Conservation (phyloP, 2,329 filamentous ascomycete species). For the Cladorrhinum sp. region DNA sequence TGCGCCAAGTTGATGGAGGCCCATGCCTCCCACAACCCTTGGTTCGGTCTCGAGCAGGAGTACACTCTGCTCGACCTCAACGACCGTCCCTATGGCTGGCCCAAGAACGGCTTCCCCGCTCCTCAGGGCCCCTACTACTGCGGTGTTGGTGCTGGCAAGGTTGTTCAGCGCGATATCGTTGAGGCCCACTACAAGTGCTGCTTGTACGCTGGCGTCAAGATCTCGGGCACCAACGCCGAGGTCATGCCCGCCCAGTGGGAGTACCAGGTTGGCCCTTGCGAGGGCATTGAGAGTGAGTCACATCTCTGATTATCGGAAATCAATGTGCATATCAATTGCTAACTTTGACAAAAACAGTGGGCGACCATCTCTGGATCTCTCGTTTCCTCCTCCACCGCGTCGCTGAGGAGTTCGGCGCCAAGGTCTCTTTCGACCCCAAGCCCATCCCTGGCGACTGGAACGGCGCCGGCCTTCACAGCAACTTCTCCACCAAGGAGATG, state of each 20-base stretch:
- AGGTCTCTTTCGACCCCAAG: constrained; percentile 94
- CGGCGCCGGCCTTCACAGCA: constrained; percentile 88
- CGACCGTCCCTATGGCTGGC: constrained; percentile 91
- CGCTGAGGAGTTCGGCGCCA: constrained; percentile 93
- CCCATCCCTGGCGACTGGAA: constrained; percentile 95
- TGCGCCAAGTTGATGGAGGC: constrained; percentile 85
- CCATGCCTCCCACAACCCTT: constrained; percentile 78
- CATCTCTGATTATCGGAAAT: neutral
- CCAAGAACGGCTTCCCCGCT: constrained; percentile 64
- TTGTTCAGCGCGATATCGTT: constrained; percentile 96
- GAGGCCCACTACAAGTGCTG: constrained; percentile 74
- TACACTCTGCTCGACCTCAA: constrained; percentile 88
- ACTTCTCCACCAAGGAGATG: constrained; percentile 90
- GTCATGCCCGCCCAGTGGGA: constrained; percentile 91
- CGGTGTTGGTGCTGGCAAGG: constrained; percentile 94
- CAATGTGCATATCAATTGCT: neutral
- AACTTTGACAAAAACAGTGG: constrained; percentile 53
- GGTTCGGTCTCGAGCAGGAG: constrained; percentile 93
- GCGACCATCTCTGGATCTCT: constrained; percentile 94
- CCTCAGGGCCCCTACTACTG: constrained; percentile 97
- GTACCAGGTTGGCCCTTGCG: constrained; percentile 91
- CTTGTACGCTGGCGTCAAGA: constrained; percentile 85
- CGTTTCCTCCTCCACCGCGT: constrained; percentile 79
- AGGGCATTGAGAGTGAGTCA: constrained; percentile 73
- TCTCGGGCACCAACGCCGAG: constrained; percentile 98